Percentiles rank a stretch among this genome's conserved stretches.
These are phyloP conservation scores for Trichosanthes cucumerina DNA, from an alignment of 306 rosid genomes.

Conservation along the genomic window DNA sequence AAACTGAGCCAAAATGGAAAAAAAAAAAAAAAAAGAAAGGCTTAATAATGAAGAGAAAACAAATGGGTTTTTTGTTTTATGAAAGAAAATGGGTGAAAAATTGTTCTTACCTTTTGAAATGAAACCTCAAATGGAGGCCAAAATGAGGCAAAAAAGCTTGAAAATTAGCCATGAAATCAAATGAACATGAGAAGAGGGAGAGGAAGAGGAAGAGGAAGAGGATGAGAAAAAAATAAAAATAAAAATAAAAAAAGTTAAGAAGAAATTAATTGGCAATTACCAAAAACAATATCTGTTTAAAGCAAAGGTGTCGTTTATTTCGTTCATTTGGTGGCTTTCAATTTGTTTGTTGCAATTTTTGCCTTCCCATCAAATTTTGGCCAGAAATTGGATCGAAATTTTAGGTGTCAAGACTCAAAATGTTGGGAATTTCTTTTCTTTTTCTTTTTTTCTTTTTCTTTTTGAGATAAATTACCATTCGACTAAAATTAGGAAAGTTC, in stretches of 20 bases:
- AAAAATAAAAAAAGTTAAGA: not conserved
- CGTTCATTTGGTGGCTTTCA: slow-evolving; percentile 22
- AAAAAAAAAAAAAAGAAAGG: not conserved
- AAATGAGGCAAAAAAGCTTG: not conserved
- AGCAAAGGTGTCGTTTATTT: slow-evolving; percentile 29
- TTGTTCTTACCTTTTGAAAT: not conserved
- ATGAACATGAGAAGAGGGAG: not conserved
- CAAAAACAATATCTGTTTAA: slow-evolving; percentile 27
- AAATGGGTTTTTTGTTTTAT: not conserved
- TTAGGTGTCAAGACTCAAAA: not conserved
- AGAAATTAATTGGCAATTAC: not conserved
- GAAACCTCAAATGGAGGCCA: not conserved
- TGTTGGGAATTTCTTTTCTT: not conserved
- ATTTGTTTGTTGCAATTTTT: not conserved
- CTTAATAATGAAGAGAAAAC: not conserved
- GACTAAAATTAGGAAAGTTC: not conserved
- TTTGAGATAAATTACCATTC: not conserved
- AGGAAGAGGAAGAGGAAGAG: not conserved
- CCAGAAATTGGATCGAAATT: not conserved
- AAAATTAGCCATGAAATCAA: not conserved
- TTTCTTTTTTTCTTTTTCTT: too few species aligned
- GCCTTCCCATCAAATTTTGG: not conserved
- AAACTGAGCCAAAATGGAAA: slow-evolving; percentile 10
- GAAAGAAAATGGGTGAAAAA: not conserved
- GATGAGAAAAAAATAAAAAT: not conserved